phyloP scores from a whole-genome alignment of 176 grass and related monocot species.

The Carex parvula region DNA sequence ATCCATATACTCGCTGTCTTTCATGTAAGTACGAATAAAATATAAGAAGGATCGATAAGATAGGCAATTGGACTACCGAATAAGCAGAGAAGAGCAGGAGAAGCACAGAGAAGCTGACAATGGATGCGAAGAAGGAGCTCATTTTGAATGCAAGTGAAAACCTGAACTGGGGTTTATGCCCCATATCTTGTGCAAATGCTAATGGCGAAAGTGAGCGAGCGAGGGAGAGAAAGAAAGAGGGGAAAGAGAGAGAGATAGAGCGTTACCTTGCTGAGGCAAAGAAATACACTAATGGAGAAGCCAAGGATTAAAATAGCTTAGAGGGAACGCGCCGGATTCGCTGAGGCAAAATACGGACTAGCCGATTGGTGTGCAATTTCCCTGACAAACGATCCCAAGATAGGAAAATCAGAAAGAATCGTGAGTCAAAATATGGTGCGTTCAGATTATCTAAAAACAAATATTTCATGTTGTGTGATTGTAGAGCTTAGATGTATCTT shows the following conservation, averaged over 20 bases:
- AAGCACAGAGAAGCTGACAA: constrained; percentile 19
- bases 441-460: neutral
- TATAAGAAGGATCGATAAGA: neutral
- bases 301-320: constrained; percentile 3
- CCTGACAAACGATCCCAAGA: neutral
- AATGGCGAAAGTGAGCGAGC: neutral
- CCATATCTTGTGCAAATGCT: neutral
- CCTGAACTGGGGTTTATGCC: neutral
- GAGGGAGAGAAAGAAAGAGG: neutral
- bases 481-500: neutral
- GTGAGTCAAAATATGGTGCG: neutral
- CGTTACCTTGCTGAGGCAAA: neutral
- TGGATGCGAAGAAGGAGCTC: constrained; percentile 12
- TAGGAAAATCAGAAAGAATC: neutral
- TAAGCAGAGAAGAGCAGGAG: constrained; percentile 26
- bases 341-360: neutral
- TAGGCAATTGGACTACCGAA: neutral
- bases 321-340: neutral
- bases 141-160: constrained; percentile 1
- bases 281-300: neutral
- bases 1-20: neutral
- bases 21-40: neutral
- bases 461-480: neutral
- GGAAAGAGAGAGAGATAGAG: neutral
- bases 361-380: neutral